Conservation (phyloP, 2,329 filamentous ascomycete species). For the Pseudogymnoascus sp. region DNA sequence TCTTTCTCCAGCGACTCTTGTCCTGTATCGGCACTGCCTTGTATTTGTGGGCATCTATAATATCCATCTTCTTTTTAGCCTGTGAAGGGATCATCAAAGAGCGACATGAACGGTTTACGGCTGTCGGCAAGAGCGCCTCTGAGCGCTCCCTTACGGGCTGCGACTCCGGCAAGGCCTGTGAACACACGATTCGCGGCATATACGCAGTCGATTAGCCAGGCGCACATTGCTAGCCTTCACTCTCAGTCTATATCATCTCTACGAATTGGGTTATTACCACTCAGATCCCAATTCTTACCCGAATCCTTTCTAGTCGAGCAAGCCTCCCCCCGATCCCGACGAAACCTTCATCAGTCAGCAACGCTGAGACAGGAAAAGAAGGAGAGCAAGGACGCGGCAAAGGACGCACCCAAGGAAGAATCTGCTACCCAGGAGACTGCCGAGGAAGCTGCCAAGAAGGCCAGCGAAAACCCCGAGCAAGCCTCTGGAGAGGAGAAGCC, state of each 20-base stretch:
- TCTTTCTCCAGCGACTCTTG: neutral
- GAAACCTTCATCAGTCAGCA: slow-evolving; percentile 22
- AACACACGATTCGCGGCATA: slow-evolving; percentile 26
- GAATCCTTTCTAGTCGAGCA: slow-evolving; percentile 21
- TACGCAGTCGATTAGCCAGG: slow-evolving; percentile 31
- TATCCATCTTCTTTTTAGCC: neutral
- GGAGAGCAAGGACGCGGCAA: neutral
- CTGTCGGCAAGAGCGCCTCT: slow-evolving; percentile 21
- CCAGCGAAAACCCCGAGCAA: slow-evolving; percentile 31
- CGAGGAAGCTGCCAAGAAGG: slow-evolving; percentile 29
- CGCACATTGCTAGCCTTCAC: slow-evolving; percentile 20
- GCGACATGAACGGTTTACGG: slow-evolving; percentile 27
- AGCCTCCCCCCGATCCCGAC: slow-evolving; percentile 11
- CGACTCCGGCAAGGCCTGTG: slow-evolving; percentile 27
- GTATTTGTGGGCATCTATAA: neutral
- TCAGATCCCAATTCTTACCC: slow-evolving; percentile 34
- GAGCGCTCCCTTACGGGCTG: slow-evolving; percentile 25
- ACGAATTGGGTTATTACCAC: slow-evolving; percentile 23
- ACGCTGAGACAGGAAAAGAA: slow-evolving; percentile 24
- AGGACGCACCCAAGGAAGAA: slow-evolving; percentile 12
- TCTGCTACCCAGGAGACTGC: slow-evolving; percentile 17
- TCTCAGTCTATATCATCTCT: slow-evolving; percentile 24
- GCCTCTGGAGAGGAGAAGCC: slow-evolving; percentile 32
- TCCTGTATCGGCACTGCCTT: slow-evolving; percentile 7
- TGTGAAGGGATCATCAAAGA: slow-evolving; percentile 11